Percentiles rank a stretch among this genome's conserved stretches.
These are phyloP conservation scores for Aspergillus versicolor DNA, from an alignment of 2,329 filamentous ascomycete species.

Conservation along the genomic window DNA sequence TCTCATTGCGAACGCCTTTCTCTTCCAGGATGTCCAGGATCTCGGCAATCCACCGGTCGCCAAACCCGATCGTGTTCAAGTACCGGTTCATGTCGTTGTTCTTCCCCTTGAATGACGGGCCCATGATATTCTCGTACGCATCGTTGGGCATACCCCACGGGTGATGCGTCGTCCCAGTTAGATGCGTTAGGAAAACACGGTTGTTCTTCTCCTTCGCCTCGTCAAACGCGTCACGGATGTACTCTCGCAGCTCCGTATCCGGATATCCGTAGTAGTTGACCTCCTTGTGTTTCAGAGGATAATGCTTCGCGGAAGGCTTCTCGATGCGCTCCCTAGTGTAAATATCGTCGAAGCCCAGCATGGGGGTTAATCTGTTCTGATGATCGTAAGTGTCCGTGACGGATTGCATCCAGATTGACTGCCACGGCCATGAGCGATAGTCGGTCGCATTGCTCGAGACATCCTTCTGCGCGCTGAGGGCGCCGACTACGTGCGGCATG, in stretches of 20 bases:
- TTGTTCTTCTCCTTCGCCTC: conserved; percentile 30
- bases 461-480: conserved; percentile 24
- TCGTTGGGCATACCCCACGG: conserved; percentile 32
- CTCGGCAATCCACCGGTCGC: conserved; percentile 32
- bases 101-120: conserved; percentile 15
- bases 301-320: conserved; percentile 25
- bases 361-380: conserved; percentile 27
- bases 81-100: conserved; percentile 13
- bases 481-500: conserved; percentile 37
- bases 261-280: conserved; percentile 36
- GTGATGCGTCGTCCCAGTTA: conserved; percentile 36
- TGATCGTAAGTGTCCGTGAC: conserved; percentile 33
- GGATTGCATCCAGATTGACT: conserved; percentile 35
- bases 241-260: conserved; percentile 31
- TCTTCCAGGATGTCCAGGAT: conserved; percentile 32
- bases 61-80: conserved; percentile 26
- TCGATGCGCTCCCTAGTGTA: conserved; percentile 28
- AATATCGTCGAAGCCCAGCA: conserved; percentile 28
- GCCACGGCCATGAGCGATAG: conserved; percentile 34
- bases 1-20: conserved; percentile 32
- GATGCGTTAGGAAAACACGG: conserved; percentile 34
- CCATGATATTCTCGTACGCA: conserved; percentile 24
- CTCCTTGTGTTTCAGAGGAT: conserved; percentile 25
- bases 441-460: conserved; percentile 21
- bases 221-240: conserved; percentile 34